Evolutionary conservation across 2,329 filamentous ascomycete genomes (phyloP).

Genomic region (Sporothrix curviconia): DNA sequence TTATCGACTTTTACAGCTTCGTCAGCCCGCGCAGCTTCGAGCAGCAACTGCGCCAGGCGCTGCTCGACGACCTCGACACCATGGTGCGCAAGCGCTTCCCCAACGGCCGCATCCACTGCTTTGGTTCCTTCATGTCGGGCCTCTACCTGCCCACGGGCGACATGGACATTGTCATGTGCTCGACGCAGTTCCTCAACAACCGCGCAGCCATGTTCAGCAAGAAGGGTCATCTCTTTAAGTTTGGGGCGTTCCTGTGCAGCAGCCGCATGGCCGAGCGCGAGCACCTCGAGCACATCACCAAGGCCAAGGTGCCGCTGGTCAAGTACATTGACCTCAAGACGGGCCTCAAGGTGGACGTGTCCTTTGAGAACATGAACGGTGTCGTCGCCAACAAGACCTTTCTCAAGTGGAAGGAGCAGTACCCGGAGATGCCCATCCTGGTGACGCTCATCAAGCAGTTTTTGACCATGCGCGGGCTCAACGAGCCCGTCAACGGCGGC

Average conservation of each 20-base stretch:
- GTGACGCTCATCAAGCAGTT: constrained; percentile 91
- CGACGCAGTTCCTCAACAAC: constrained; percentile 47
- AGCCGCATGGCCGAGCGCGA: constrained; percentile 50
- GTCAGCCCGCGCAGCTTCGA: constrained; percentile 74
- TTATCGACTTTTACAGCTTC: constrained; percentile 81
- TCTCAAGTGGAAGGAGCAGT: constrained; percentile 67
- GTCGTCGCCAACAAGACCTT: constrained; percentile 77
- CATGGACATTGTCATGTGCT: constrained; percentile 85
- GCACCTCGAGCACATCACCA: constrained; percentile 60
- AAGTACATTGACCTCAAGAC: constrained; percentile 80
- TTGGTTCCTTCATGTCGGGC: constrained; percentile 91
- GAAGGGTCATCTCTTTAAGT: constrained; percentile 53
- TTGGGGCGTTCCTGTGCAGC: constrained; percentile 53
- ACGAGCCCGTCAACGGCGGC: constrained; percentile 85
- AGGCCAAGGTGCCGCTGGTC: constrained; percentile 82
- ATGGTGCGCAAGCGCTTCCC: constrained; percentile 52
- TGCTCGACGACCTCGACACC: constrained; percentile 62
- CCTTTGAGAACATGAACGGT: constrained; percentile 86
- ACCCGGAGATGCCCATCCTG: constrained; percentile 77
- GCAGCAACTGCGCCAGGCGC: constrained; percentile 61
- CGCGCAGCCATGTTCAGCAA: constrained; percentile 43
- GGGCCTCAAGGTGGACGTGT: constrained; percentile 80
- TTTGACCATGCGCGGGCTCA: constrained; percentile 78
- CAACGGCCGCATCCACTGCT: constrained; percentile 61
- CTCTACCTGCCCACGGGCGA: constrained; percentile 68